phyloP scores from a whole-genome alignment of 495 filamentous ascomycete species.

The Penicillium paxilli region DNA sequence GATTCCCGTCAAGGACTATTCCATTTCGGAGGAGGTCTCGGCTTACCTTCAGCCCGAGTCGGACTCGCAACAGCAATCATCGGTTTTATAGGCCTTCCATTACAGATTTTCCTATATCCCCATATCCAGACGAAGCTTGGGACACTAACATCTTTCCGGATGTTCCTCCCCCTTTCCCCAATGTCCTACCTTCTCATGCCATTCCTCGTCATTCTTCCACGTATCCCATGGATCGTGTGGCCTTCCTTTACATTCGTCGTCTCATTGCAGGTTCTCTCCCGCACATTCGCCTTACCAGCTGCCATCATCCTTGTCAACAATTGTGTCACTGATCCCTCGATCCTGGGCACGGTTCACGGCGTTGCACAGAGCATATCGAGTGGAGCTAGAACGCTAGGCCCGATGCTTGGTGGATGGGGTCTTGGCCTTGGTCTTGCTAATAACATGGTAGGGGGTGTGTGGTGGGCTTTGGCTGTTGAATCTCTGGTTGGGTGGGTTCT shows the following conservation, averaged over 20 bases:
- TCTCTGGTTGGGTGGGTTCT: conserved; percentile 51
- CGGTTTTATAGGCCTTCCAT: conserved; percentile 64
- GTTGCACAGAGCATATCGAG: conserved; percentile 63
- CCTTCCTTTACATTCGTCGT: conserved; percentile 59
- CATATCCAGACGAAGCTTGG: conserved; percentile 59
- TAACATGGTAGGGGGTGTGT: conserved; percentile 68
- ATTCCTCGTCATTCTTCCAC: conserved; percentile 63
- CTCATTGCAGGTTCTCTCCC: conserved; percentile 65
- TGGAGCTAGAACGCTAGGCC: conserved; percentile 63
- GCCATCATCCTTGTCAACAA: conserved; percentile 72
- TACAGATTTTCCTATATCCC: conserved; percentile 73
- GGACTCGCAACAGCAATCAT: conserved; percentile 70
- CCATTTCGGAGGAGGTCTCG: conserved; percentile 72
- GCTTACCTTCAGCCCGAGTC: conserved; percentile 64
- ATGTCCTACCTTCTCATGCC: conserved; percentile 66
- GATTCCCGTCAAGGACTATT: conserved; percentile 50
- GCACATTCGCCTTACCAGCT: conserved; percentile 70
- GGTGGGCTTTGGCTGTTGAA: conserved; percentile 63
- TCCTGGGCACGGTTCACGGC: conserved; percentile 71
- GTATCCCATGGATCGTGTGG: conserved; percentile 49
- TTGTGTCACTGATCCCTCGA: conserved; percentile 57
- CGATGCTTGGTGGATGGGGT: conserved; percentile 62
- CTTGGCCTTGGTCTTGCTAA: conserved; percentile 62
- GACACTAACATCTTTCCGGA: conserved; percentile 58
- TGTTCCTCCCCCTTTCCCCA: conserved; percentile 63